Evolutionary conservation across 164 flowering plant genomes (phyloP).

Genomic region (Brasenia schreberi): DNA sequence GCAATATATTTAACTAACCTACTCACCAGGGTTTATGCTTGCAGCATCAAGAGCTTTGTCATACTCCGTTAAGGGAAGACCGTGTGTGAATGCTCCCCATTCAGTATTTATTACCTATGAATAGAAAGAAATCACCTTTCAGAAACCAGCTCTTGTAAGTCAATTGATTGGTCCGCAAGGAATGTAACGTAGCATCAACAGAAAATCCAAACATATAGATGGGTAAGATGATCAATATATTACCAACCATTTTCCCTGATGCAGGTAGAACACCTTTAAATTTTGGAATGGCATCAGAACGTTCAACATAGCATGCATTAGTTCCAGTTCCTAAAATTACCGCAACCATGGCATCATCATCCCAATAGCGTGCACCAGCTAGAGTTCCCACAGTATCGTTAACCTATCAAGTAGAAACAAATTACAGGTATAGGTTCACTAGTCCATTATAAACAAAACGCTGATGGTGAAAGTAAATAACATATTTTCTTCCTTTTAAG

Average conservation of each 20-base stretch:
- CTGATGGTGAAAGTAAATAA: too few relatives aligned
- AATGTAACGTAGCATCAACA: too few relatives aligned
- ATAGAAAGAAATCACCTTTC: not conserved
- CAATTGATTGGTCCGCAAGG: too few relatives aligned
- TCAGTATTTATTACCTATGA: constrained; percentile 74
- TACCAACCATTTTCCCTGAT: constrained; percentile 52
- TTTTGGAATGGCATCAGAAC: constrained; percentile 54
- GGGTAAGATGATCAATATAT: not conserved
- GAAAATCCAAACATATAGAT: too few relatives aligned
- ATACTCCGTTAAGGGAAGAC: constrained; percentile 64
- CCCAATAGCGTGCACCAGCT: constrained; percentile 88
- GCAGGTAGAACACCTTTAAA: constrained; percentile 18
- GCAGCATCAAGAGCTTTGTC: constrained; percentile 80
- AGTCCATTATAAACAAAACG: too few relatives aligned
- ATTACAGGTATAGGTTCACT: too few relatives aligned
- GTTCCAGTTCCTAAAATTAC: constrained; percentile 96
- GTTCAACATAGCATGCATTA: constrained; percentile 83
- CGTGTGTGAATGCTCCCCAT: constrained; percentile 79
- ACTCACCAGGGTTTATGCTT: constrained; percentile 81
- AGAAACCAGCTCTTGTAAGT: too few relatives aligned
- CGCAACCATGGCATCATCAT: constrained; percentile 76
- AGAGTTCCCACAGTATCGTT: constrained; percentile 85
- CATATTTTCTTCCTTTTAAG: too few relatives aligned
- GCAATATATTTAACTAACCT: constrained; percentile 26
- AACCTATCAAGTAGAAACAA: constrained; percentile 27